These are phyloP conservation scores for Raphidocelis subcapitata DNA, from an alignment of 139 green algal species.

Conservation along the genomic window DNA sequence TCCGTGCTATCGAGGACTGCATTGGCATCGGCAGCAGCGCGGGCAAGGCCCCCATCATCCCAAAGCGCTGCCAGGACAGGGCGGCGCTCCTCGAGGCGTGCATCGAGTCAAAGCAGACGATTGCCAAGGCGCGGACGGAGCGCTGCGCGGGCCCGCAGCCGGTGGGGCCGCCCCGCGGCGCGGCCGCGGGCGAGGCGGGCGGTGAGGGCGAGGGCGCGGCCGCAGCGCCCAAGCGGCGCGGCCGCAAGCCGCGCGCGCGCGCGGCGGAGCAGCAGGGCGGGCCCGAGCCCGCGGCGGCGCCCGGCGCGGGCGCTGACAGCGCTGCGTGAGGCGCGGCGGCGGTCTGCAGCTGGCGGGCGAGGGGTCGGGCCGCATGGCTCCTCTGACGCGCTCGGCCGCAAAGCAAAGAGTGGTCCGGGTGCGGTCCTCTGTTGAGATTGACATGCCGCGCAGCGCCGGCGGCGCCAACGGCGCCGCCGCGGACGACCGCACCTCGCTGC, in stretches of 20 bases:
- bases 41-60: slow-evolving; percentile 12
- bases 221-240: neutral
- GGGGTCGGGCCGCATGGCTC: neutral
- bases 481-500: neutral
- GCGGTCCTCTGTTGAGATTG: no score
- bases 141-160: slow-evolving; percentile 28
- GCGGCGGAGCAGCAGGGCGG: neutral
- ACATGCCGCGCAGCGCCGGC: neutral
- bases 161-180: neutral
- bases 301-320: no score
- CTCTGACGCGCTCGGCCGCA: neutral
- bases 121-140: slow-evolving; percentile 24
- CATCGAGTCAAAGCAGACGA: slow-evolving; percentile 34
- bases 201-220: neutral
- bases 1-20: slow-evolving; percentile 50
- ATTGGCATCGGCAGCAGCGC: slow-evolving; percentile 35
- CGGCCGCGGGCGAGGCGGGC: neutral
- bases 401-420: no score
- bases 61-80: slow-evolving; percentile 22
- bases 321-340: no score
- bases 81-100: slow-evolving; percentile 42
- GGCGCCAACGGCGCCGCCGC: neutral
- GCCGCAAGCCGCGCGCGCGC: neutral
- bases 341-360: neutral
- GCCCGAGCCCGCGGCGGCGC: no score